phyloP scores from a whole-genome alignment of 352 stramenopile genomes.

The Pythium plurisporium region DNA sequence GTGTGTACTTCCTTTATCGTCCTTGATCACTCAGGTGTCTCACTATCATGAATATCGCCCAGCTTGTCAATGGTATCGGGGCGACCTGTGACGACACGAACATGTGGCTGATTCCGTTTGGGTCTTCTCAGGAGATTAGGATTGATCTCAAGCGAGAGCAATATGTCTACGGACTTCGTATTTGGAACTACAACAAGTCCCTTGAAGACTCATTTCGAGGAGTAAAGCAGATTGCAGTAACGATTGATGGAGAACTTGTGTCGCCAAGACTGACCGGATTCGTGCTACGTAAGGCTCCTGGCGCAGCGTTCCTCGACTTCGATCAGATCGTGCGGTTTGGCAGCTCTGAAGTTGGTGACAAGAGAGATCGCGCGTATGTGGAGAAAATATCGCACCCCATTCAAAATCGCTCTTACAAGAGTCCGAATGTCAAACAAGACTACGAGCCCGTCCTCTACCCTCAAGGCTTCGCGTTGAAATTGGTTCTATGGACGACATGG shows the following conservation, averaged over 20 bases:
- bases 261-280: conserved; percentile 50
- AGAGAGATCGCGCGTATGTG: conserved; percentile 24
- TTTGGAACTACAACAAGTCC: conserved; percentile 87
- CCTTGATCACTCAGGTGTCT: background rate
- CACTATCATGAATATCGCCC: background rate
- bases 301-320: conserved; percentile 65
- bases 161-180: conserved; percentile 50
- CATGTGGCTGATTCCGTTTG: conserved; percentile 86
- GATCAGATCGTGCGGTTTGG: conserved; percentile 56
- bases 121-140: conserved; percentile 33
- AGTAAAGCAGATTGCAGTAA: conserved; percentile 53
- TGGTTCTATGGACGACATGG: conserved; percentile 78
- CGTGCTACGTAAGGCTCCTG: conserved; percentile 78
- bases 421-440: conserved; percentile 71
- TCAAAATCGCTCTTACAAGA: conserved; percentile 53
- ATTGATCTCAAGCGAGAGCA: conserved; percentile 59
- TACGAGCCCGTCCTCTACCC: conserved; percentile 84
- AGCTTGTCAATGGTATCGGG: conserved; percentile 80
- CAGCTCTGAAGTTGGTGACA: conserved; percentile 5
- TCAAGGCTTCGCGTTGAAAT: conserved; percentile 82
- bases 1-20: conserved; percentile 15
- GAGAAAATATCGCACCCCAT: conserved; percentile 42
- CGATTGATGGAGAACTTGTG: conserved; percentile 45
- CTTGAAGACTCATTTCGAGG: conserved; percentile 64
- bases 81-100: conserved; percentile 86